These are phyloP conservation scores for Achaetomiella virescens DNA, from an alignment of 495 filamentous ascomycete species.

Conservation along the genomic window DNA sequence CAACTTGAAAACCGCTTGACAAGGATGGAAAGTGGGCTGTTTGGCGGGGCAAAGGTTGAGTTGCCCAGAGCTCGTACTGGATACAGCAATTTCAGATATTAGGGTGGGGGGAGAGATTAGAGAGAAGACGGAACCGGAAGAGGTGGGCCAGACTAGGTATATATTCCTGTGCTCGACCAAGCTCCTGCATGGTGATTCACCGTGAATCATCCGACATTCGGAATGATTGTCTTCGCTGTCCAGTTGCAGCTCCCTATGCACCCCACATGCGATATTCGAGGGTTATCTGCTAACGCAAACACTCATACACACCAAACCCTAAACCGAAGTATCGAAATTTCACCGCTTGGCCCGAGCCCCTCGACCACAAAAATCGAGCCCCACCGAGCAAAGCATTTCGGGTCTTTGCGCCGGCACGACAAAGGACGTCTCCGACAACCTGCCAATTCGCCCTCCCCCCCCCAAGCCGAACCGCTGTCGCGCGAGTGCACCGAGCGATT, in stretches of 20 bases:
- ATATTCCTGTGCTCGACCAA: too few species aligned
- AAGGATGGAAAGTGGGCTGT: slow-evolving; percentile 17
- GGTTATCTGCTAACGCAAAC: neutral
- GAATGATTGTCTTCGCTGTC: neutral
- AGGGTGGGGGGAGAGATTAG: neutral
- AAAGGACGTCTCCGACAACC: slow-evolving; percentile 16
- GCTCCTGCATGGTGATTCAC: neutral
- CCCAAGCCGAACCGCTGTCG: slow-evolving; percentile 5
- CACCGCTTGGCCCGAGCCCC: slow-evolving; percentile 18
- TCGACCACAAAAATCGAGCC: slow-evolving; percentile 31
- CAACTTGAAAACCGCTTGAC: slow-evolving; percentile 10
- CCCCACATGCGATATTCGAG: neutral
- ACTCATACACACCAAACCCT: slow-evolving; percentile 25
- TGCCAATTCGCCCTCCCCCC: slow-evolving; percentile 3
- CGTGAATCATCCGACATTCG: neutral
- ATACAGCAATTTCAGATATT: neutral
- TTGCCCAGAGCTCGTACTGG: neutral
- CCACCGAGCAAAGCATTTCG: slow-evolving; percentile 29
- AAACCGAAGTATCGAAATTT: slow-evolving; percentile 20
- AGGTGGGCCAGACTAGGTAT: too few species aligned
- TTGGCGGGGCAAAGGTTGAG: slow-evolving; percentile 8
- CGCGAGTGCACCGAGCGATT: slow-evolving; percentile 1
- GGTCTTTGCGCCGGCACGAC: slow-evolving; percentile 23
- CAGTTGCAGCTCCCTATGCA: neutral
- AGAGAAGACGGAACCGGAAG: too few species aligned